These are phyloP conservation scores for Trichoderma polysporum DNA, from an alignment of 2,329 filamentous ascomycete species.

Conservation along the genomic window DNA sequence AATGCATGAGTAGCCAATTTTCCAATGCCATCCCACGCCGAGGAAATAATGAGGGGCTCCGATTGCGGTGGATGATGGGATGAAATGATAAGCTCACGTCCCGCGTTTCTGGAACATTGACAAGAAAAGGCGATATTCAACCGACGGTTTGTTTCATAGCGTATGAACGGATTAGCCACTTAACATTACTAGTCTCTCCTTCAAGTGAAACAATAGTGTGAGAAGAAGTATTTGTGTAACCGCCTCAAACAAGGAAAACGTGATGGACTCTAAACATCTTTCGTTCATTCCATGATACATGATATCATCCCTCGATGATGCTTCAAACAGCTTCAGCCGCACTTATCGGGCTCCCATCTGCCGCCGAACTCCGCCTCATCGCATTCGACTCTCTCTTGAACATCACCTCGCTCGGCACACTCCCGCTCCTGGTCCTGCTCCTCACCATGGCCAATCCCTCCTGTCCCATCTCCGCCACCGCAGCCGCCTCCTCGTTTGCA, in stretches of 20 bases:
- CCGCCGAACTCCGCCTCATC: not conserved
- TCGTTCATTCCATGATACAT: not conserved
- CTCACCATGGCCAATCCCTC: not conserved
- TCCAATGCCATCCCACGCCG: not conserved
- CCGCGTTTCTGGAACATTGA: not conserved
- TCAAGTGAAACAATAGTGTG: not conserved
- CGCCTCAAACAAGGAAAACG: not conserved
- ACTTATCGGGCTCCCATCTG: not conserved
- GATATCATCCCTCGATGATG: not conserved
- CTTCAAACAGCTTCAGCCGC: slow-evolving; percentile 8
- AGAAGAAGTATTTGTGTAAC: not conserved
- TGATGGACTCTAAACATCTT: not conserved
- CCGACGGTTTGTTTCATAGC: not conserved
- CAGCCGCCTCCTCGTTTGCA: slow-evolving; percentile 7
- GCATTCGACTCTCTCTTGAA: not conserved
- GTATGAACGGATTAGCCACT: not conserved
- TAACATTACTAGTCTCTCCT: not conserved
- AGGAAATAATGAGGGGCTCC: not conserved
- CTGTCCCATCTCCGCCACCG: not conserved
- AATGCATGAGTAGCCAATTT: not conserved
- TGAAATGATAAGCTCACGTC: not conserved
- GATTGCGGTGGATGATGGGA: slow-evolving; percentile 2
- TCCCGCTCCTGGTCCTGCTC: slow-evolving; percentile 7
- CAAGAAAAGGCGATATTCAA: not conserved
- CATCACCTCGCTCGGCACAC: not conserved